These are phyloP conservation scores for Hypoxylon fuscum DNA, from an alignment of 495 filamentous ascomycete genomes.

Conservation along the genomic window DNA sequence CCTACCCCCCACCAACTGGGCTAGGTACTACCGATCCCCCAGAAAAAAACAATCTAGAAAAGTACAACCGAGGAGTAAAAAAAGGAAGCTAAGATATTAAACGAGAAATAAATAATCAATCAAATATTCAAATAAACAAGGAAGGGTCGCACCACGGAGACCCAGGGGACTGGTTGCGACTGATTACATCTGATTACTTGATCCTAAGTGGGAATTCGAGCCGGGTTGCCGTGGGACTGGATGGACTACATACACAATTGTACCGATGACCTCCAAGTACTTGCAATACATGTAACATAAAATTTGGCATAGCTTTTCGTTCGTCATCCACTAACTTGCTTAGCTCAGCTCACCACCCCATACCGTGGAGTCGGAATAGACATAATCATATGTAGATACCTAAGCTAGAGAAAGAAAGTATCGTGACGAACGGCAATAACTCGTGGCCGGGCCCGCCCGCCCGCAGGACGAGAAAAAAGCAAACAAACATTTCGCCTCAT, in stretches of 20 bases:
- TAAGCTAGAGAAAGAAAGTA: neutral
- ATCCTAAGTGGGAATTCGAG: conserved; percentile 39
- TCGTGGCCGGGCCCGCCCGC: conserved; percentile 18
- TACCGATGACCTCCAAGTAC: neutral
- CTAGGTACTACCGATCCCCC: conserved; percentile 28
- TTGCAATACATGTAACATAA: conserved; percentile 1
- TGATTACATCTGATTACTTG: conserved; percentile 17
- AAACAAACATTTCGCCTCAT: neutral
- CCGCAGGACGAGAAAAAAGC: neutral
- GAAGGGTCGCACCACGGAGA: conserved; percentile 35
- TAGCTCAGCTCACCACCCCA: conserved; percentile 20
- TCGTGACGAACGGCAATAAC: neutral
- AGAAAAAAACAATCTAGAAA: conserved; percentile 14
- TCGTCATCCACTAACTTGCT: too few species aligned
- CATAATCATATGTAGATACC: neutral
- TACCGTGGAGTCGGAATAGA: neutral
- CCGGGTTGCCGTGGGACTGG: conserved; percentile 26
- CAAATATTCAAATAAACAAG: neutral
- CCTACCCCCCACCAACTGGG: conserved; percentile 18
- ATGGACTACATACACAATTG: too few species aligned
- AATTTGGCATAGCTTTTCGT: too few species aligned
- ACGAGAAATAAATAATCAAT: conserved; percentile 13
- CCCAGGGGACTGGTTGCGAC: conserved; percentile 36
- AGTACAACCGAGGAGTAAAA: conserved; percentile 2
- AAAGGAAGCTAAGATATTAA: conserved; percentile 1